Conservation (phyloP, 2,329 filamentous ascomycete species). For the Aotearoamyces nothofagi region DNA sequence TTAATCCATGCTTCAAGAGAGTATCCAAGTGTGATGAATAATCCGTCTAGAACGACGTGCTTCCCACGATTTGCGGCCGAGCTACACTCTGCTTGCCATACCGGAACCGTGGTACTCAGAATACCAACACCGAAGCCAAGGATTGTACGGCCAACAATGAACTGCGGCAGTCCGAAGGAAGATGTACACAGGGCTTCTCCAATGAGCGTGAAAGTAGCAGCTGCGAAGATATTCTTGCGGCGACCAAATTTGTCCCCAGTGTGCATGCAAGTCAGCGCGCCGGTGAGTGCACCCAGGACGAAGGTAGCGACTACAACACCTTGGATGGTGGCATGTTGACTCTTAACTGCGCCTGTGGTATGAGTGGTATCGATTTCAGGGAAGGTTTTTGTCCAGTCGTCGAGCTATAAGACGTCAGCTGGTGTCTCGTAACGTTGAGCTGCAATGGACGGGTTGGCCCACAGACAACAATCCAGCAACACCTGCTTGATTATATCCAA, state of each 20-base stretch:
- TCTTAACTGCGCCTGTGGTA: conserved; percentile 17
- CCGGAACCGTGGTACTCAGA: conserved; percentile 25
- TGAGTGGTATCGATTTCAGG: conserved; percentile 24
- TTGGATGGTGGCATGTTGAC: conserved; percentile 21
- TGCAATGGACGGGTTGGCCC: conserved; percentile 4
- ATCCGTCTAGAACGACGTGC: conserved; percentile 23
- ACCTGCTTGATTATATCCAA: conserved; percentile 27
- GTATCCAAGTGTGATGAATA: conserved; percentile 22
- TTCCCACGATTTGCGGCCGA: conserved; percentile 26
- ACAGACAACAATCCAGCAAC: conserved; percentile 23
- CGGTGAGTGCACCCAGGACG: conserved; percentile 22
- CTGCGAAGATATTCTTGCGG: conserved; percentile 24
- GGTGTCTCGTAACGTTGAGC: neutral
- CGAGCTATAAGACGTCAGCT: conserved; percentile 4
- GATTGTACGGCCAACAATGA: conserved; percentile 25
- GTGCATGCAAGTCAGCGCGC: conserved; percentile 21
- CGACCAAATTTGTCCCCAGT: conserved; percentile 26
- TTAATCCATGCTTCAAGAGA: conserved; percentile 29
- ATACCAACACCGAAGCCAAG: conserved; percentile 24
- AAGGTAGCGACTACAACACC: conserved; percentile 23
- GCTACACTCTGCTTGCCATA: conserved; percentile 25
- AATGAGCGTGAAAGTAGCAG: conserved; percentile 24
- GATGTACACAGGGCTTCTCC: conserved; percentile 26
- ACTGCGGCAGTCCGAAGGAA: conserved; percentile 24
- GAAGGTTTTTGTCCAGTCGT: conserved; percentile 19